Evolutionary conservation across 768 basidiomycete species (phyloP), one percentile per base, ranked within the genome.

Genomic region (Rhizopogon vesiculosus): DNA sequence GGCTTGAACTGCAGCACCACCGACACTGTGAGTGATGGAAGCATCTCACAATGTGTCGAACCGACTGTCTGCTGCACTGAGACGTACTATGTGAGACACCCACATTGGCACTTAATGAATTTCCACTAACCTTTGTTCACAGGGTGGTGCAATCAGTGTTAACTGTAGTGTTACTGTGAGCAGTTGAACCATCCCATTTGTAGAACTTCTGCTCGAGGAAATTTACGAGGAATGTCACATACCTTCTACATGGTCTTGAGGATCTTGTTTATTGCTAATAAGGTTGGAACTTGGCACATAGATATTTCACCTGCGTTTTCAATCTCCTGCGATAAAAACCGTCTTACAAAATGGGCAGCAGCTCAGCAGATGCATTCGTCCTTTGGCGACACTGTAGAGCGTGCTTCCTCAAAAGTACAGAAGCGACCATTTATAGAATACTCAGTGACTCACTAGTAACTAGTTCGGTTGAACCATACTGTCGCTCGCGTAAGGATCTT

Each of bases 31-130:
- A 28, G 29, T 29, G 25, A 45, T 45, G 28, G 28, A 45, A 45
- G 16, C 16, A 4, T 25, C 25, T 28, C 25, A 16, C 15, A 9
- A 16, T 29, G 45, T 45, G 8, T 29, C 28, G 6, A 45, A 9
- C 16, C 28, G 28, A 45, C 45, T 29, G n/a, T 10, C 10, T 45
- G 45, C 10, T 45, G 45, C 28, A 45, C 28, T 6, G 28, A 16
- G 6, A 18, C 18, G 9, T 29, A 45, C 28, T 29, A 45, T 16
- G 41, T 43, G 28, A 3, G 70, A 70, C 28, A 66, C 70, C 22
- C 40, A 39, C 7, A 31, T 46, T 12, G 45, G 52, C 31, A 7
- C n/a, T n/a, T 5, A 29, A n/a, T 29, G 42, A 22, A 22, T n/a
- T 45, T n/a, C 6, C 8, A 45, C 45, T 45, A 6, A 45, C 45